These are phyloP conservation scores for Trichophaea hybrida DNA, from an alignment of 2,329 filamentous ascomycete genomes.

Conservation along the genomic window DNA sequence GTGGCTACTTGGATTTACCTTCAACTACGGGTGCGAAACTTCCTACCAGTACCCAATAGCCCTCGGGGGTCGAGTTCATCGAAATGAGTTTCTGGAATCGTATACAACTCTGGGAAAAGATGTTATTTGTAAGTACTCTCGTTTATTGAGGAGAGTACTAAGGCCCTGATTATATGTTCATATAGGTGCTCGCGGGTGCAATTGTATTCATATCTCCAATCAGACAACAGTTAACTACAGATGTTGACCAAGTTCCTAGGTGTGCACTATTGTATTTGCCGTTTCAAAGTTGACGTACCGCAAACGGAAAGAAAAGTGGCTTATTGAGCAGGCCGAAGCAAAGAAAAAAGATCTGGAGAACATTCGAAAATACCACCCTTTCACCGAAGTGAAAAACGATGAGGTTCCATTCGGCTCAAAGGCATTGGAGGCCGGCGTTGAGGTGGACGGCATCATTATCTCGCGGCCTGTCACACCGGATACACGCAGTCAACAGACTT, in stretches of 20 bases:
- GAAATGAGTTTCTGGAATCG: constrained; percentile 43
- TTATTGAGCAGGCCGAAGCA: constrained; percentile 52
- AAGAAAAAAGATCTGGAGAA: constrained; percentile 40
- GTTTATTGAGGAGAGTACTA: neutral
- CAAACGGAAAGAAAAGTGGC: constrained; percentile 45
- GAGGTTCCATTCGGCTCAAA: constrained; percentile 76
- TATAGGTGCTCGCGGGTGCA: constrained; percentile 56
- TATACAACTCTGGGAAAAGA: constrained; percentile 77
- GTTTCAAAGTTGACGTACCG: constrained; percentile 41
- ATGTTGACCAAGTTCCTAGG: neutral
- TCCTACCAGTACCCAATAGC: neutral
- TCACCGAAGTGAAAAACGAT: constrained; percentile 35
- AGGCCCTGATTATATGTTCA: neutral
- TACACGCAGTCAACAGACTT: constrained; percentile 25
- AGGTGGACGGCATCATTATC: constrained; percentile 76
- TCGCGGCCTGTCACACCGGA: constrained; percentile 39
- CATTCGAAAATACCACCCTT: constrained; percentile 42
- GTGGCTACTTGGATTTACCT: neutral
- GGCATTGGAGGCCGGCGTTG: constrained; percentile 67
- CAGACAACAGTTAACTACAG: neutral
- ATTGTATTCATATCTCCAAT: constrained; percentile 39
- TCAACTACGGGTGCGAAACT: neutral
- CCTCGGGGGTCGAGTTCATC: neutral
- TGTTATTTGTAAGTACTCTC: constrained; percentile 60
- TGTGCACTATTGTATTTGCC: neutral